A percentile compares a stretch with the other conserved stretches of the same genome.
These are phyloP conservation scores for Magnaporthiopsis rhizophila DNA, from an alignment of 2,329 filamentous ascomycete genomes.

Conservation along the genomic window DNA sequence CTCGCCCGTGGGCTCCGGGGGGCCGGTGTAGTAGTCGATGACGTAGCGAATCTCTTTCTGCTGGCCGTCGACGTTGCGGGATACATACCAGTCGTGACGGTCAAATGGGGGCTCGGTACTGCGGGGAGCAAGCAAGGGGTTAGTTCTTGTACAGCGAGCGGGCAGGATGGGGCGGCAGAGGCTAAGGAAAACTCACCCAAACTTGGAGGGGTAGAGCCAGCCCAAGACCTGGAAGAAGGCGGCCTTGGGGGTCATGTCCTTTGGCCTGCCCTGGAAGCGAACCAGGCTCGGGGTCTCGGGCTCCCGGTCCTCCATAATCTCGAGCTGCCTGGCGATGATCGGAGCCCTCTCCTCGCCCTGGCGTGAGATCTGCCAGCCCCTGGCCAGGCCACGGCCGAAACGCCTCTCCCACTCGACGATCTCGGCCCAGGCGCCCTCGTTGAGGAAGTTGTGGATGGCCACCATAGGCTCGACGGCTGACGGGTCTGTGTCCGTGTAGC, in stretches of 20 bases:
- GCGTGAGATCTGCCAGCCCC: conserved; percentile 66
- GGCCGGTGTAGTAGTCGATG: conserved; percentile 91
- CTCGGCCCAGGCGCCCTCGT: conserved; percentile 95
- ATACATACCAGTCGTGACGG: conserved; percentile 93
- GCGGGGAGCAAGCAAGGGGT: background rate
- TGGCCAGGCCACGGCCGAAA: conserved; percentile 64
- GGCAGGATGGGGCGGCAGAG: no score
- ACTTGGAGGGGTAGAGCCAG: conserved; percentile 70
- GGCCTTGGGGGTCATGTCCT: conserved; percentile 87
- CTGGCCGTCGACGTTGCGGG: conserved; percentile 59
- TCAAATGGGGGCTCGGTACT: conserved; percentile 86
- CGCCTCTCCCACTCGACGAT: conserved; percentile 89
- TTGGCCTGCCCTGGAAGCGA: conserved; percentile 81
- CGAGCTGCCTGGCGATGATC: conserved; percentile 25
- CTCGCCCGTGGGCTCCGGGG: conserved; percentile 74
- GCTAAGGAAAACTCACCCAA: conserved; percentile 57
- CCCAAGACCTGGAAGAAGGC: conserved; percentile 74
- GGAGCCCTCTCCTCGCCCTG: conserved; percentile 59
- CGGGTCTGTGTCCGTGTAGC: conserved; percentile 87
- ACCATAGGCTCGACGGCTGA: conserved; percentile 97
- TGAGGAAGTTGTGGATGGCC: conserved; percentile 93
- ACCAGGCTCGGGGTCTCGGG: conserved; percentile 63
- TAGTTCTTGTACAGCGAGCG: background rate
- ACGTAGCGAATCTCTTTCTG: conserved; percentile 81
- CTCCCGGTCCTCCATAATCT: conserved; percentile 38